Percentiles rank a stretch among this genome's conserved stretches.
Evolutionary conservation across 805 yeast genomes (phyloP).

Genomic region (Ogataea zsoltii): DNA sequence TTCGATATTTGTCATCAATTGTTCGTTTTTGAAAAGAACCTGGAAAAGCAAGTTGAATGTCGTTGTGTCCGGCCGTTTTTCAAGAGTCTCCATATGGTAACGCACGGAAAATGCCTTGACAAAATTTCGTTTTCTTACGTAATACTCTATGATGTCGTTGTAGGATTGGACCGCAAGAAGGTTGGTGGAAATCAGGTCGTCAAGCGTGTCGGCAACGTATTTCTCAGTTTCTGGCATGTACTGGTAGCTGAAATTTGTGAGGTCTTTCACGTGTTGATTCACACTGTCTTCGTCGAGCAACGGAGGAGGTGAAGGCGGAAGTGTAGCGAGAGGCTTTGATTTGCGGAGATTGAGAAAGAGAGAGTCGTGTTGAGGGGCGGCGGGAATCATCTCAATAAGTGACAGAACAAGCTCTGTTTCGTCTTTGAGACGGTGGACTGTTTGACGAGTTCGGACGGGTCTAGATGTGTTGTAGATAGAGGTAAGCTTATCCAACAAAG

Average conservation of each 20-base stretch:
- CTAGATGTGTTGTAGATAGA: conserved; percentile 2
- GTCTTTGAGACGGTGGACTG: neutral
- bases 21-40: conserved; percentile 5
- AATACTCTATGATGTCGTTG: conserved; percentile 11
- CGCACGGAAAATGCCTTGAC: conserved; percentile 4
- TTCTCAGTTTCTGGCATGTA: conserved; percentile 3
- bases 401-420: conserved; percentile 1
- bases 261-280: conserved; percentile 11
- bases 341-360: conserved; percentile 6
- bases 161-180: conserved; percentile 9
- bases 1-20: neutral
- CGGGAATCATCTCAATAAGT: conserved; percentile 1
- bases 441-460: neutral
- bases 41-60: conserved; percentile 16
- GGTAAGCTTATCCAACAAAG: neutral
- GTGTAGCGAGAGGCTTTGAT: conserved; percentile 1
- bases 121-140: conserved; percentile 4
- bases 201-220: conserved; percentile 13
- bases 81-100: conserved; percentile 6
- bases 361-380: neutral
- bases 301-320: conserved; percentile 11
- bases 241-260: conserved; percentile 11
- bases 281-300: neutral
- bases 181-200: conserved; percentile 9
- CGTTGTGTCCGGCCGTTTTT: conserved; percentile 4